phyloP scores from a whole-genome alignment of 345 rosid species.

The Arabis hirsuta region DNA sequence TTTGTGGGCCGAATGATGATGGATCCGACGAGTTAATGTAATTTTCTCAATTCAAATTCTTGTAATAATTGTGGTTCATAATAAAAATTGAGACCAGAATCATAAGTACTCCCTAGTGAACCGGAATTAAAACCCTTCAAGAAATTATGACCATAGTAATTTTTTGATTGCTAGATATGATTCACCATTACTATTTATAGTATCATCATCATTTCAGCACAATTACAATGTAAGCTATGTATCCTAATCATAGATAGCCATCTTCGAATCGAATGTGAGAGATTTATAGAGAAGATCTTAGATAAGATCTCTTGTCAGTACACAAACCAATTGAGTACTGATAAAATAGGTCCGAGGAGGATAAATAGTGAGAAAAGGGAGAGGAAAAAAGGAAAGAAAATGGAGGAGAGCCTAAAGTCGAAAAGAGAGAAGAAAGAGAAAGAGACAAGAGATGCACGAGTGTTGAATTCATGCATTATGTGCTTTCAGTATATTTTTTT shows the following conservation, averaged over 20 bases:
- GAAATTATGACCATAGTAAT: not conserved
- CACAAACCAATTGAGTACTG: not conserved
- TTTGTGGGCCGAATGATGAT: not conserved
- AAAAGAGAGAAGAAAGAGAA: slow-evolving; percentile 32
- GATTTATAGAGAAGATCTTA: not conserved
- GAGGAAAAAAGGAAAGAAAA: too few species aligned
- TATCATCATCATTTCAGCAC: not conserved
- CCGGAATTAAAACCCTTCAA: not conserved
- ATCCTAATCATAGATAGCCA: not conserved
- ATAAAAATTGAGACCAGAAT: too few species aligned
- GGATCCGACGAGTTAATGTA: not conserved
- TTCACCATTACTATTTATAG: not conserved
- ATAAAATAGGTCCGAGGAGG: slow-evolving; percentile 36
- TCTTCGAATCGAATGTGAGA: not conserved
- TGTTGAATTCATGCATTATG: slow-evolving; percentile 40
- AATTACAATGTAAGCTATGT: not conserved
- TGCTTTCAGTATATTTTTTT: slow-evolving; percentile 15
- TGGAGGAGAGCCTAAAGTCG: slow-evolving; percentile 32
- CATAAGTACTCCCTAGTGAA: not conserved
- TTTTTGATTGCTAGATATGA: not conserved
- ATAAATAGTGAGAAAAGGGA: slow-evolving; percentile 16
- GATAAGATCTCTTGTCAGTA: slow-evolving; percentile 5
- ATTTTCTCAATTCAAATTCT: not conserved
- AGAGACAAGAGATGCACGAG: slow-evolving; percentile 48
- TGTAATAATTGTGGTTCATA: not conserved